Evolutionary conservation across 2,329 filamentous ascomycete species (phyloP), one percentile per base, ranked within the genome.

Genomic region (Neoascochyta sp.): DNA sequence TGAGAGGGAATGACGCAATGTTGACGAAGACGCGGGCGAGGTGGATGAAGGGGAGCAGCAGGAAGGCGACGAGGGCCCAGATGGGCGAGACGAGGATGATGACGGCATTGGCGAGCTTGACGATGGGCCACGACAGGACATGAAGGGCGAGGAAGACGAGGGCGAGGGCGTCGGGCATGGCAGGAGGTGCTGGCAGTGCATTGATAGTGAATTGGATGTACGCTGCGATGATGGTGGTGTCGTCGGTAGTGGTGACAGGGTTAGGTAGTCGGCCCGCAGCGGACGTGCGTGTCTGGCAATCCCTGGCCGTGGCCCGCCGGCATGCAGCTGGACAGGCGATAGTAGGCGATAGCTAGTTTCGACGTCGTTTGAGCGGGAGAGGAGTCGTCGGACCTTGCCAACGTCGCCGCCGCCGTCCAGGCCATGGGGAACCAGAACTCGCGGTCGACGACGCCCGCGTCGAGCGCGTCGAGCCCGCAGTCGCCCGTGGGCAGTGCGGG

Each of bases 11-110:
- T 9, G 69, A 47, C 20, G 66, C 37, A 24, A 70, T 37, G 25
- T 58, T 52, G 16, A 70, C 38, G 5, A 71, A 20, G 22, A 66
- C 63, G 7, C 59, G 60, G 8, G 57, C 66, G 14, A 78, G 52
- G 45, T 71, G 57, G 29, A 65, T 60, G 25, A 76, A 48, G 3
- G 76, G 76, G 10, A 75, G 64, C n/a, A 75, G 54, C 22, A 68
- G 37, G 39, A 76, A 63, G 22, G 63, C 57, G 15, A 71, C 38
- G n/a, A 70, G 37, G 18, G 65, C 60, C 44, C 71, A 63, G 25
- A 79, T 57, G 3, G 73, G 71, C 5, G 67, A 59, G 2, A 67
- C 50, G 9, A 74, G 36, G 13, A 34, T 21, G 16, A 31, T 9
- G 9, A 29, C 12, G n/a, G 64, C 45, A 28, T 52, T 45, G 31